Percentiles rank a stretch among this genome's conserved stretches.
Evolutionary conservation across 106 monocot species (phyloP).

Genomic region (Dioscorea alata): DNA sequence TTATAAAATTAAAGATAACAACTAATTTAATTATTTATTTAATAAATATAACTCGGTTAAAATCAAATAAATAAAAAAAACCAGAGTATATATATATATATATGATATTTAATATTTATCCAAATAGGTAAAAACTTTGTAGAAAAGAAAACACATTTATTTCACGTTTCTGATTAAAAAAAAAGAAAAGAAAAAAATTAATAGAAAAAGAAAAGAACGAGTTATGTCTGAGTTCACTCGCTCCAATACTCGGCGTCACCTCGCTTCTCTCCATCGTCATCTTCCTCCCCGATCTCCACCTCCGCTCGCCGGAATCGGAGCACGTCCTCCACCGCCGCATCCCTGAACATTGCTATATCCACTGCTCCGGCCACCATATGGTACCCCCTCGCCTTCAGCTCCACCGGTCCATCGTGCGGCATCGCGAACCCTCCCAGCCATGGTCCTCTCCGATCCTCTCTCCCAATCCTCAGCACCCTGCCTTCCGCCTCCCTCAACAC

Average conservation of each 20-base stretch:
- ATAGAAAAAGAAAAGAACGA: background rate
- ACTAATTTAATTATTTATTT: too few relatives aligned
- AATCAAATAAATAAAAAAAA: too few relatives aligned
- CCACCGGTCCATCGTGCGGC: slow-evolving; percentile 68
- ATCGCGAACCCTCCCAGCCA: slow-evolving; percentile 76
- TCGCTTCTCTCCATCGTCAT: slow-evolving; percentile 18
- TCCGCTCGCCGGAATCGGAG: slow-evolving; percentile 31
- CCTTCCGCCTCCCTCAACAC: slow-evolving; percentile 55
- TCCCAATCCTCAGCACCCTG: slow-evolving; percentile 32
- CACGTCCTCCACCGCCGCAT: slow-evolving; percentile 80
- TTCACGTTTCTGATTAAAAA: background rate
- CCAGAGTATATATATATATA: too few relatives aligned
- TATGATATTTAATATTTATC: too few relatives aligned
- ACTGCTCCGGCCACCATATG: slow-evolving; percentile 80
- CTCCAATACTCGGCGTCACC: slow-evolving; percentile 47
- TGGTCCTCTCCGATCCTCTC: slow-evolving; percentile 1
- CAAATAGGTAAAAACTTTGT: background rate
- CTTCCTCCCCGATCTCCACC: slow-evolving; percentile 56
- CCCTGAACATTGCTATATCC: slow-evolving; percentile 69
- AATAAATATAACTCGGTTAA: too few relatives aligned
- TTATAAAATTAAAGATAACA: too few relatives aligned
- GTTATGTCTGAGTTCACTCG: background rate
- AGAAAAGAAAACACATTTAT: too few relatives aligned
- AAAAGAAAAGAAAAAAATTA: background rate
- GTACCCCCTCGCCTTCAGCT: slow-evolving; percentile 76